These are phyloP conservation scores for Colletotrichum sp. DNA, from an alignment of 2,329 filamentous ascomycete genomes.

Conservation along the genomic window DNA sequence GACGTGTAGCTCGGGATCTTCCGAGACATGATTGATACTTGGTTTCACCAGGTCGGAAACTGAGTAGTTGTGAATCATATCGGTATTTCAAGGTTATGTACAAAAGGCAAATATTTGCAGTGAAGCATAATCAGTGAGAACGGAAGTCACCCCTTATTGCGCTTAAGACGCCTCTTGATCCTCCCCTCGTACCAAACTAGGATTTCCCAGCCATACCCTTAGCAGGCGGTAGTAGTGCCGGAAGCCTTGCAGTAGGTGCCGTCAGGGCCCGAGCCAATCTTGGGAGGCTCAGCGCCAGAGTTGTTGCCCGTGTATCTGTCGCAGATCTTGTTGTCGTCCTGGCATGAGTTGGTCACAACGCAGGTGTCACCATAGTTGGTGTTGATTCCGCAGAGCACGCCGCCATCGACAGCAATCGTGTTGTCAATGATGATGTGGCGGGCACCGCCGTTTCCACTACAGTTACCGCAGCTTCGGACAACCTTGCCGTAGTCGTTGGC, in stretches of 20 bases:
- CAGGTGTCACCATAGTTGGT: slow-evolving; percentile 55
- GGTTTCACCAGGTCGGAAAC: too few relatives aligned
- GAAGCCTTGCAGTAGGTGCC: slow-evolving; percentile 34
- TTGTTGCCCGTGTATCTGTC: slow-evolving; percentile 41
- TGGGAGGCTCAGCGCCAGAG: slow-evolving; percentile 38
- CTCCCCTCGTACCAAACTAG: not conserved
- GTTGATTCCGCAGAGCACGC: slow-evolving; percentile 53
- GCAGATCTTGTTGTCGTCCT: slow-evolving; percentile 32
- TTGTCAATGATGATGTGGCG: slow-evolving; percentile 50
- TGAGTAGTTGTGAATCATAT: too few relatives aligned
- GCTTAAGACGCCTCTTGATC: not conserved
- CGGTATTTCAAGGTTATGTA: not conserved
- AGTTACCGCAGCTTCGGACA: slow-evolving; percentile 57
- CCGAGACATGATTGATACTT: rapidly evolving
- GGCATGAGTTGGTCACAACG: slow-evolving; percentile 44
- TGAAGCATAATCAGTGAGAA: not conserved
- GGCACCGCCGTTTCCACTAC: slow-evolving; percentile 41
- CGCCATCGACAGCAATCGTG: slow-evolving; percentile 44
- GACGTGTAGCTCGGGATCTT: not conserved
- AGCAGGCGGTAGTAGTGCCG: slow-evolving; percentile 21
- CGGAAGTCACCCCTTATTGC: not conserved
- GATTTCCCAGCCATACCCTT: not conserved
- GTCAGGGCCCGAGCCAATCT: slow-evolving; percentile 41
- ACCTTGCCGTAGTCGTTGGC: slow-evolving; percentile 54
- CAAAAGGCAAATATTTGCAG: not conserved